These are phyloP conservation scores for Wickerhamomyces silvicola DNA, from an alignment of 805 yeast genomes.

Conservation along the genomic window DNA sequence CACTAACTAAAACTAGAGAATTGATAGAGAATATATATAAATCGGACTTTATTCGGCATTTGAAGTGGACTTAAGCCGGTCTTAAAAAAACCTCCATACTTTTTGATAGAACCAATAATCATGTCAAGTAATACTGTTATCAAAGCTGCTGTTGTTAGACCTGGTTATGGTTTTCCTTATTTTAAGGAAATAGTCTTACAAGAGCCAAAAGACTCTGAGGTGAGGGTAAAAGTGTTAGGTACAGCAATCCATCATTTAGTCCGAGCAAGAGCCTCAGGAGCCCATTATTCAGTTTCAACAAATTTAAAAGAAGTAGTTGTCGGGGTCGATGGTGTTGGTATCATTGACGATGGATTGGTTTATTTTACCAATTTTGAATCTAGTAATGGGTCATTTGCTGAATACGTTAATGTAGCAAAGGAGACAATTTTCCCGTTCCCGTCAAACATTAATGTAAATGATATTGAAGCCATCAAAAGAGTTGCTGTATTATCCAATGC, in stretches of 20 bases:
- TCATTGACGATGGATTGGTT: background rate
- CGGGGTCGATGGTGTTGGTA: conserved; percentile 10
- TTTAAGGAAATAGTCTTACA: background rate
- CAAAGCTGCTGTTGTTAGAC: background rate
- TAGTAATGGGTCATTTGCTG: conserved; percentile 5
- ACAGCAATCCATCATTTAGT: conserved; percentile 8
- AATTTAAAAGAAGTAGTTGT: background rate
- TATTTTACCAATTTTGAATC: conserved; percentile 4
- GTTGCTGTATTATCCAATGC: conserved; percentile 7
- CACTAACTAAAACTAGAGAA: no score
- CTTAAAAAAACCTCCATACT: no score
- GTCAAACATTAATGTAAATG: background rate
- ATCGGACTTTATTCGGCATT: no score
- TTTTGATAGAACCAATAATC: no score
- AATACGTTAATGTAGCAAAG: conserved; percentile 4
- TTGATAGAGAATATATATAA: no score
- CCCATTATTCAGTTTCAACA: conserved; percentile 3
- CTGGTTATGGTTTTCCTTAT: background rate
- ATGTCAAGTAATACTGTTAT: no score
- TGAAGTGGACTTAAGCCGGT: no score
- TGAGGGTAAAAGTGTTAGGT: background rate
- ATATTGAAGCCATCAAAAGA: conserved; percentile 1
- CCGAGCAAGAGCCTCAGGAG: conserved; percentile 5
- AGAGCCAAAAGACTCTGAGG: background rate
- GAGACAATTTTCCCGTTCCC: background rate